A percentile compares a stretch with the other conserved stretches of the same genome.
Evolutionary conservation across 129 eudicot genomes (phyloP).

Genomic region (Flaveria robusta): DNA sequence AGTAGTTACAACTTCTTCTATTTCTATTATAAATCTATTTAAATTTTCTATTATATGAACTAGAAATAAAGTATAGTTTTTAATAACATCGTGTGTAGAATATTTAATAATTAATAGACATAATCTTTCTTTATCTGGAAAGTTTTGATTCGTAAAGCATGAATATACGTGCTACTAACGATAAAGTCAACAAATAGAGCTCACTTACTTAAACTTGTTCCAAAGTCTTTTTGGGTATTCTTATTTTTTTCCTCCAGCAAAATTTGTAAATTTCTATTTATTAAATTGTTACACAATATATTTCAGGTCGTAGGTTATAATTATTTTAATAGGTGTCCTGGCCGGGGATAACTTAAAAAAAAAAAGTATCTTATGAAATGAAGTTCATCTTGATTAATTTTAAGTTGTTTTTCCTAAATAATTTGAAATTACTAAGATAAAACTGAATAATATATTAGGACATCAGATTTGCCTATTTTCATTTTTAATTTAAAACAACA

Average conservation of each 20-base stretch:
- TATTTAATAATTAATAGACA: background rate
- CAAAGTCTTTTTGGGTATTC: background rate
- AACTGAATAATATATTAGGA: too few relatives aligned
- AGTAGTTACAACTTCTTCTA: background rate
- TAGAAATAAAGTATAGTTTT: background rate
- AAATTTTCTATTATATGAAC: background rate
- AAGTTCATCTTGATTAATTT: too few relatives aligned
- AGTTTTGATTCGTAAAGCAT: conserved; percentile 12
- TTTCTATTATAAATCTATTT: background rate
- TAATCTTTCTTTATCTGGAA: conserved; percentile 8
- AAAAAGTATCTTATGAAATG: too few relatives aligned
- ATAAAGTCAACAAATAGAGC: background rate
- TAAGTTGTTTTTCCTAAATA: too few relatives aligned
- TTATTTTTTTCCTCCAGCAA: background rate
- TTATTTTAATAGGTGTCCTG: too few relatives aligned
- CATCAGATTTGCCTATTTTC: too few relatives aligned
- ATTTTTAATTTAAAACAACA: too few relatives aligned
- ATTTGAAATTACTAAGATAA: too few relatives aligned
- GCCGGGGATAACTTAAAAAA: too few relatives aligned
- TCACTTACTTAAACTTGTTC: conserved; percentile 8
- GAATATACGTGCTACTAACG: background rate
- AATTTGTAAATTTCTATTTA: background rate
- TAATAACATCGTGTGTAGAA: background rate
- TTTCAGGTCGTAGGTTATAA: background rate
- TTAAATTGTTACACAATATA: background rate